phyloP scores from a whole-genome alignment of 495 filamentous ascomycete genomes.

The Xylaria grammica region DNA sequence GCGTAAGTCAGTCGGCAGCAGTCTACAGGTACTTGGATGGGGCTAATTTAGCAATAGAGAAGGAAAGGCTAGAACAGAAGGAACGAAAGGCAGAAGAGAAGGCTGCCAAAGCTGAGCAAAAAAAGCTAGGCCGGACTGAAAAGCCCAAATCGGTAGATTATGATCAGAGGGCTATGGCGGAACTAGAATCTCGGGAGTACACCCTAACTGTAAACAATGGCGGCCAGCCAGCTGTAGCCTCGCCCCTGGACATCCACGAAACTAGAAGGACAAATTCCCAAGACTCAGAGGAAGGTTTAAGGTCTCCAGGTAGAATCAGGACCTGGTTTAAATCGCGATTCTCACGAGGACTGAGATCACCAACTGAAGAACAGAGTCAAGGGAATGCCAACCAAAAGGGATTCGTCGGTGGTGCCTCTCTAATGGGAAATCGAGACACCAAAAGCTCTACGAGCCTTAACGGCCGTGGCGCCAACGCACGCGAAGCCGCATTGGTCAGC shows the following conservation, averaged over 20 bases:
- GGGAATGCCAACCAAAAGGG: constrained; percentile 39
- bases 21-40: neutral
- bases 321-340: constrained; percentile 66
- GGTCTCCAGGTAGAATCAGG: constrained; percentile 52
- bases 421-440: constrained; percentile 42
- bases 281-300: constrained; percentile 5
- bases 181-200: constrained; percentile 4
- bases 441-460: constrained; percentile 41
- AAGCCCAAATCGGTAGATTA: constrained; percentile 41
- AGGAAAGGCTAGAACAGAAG: constrained; percentile 58
- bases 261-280: constrained; percentile 18
- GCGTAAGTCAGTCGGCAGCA: constrained; percentile 37
- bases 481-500: constrained; percentile 58
- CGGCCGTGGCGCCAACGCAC: constrained; percentile 44
- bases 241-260: constrained; percentile 26
- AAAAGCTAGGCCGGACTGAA: constrained; percentile 51
- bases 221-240: constrained; percentile 17
- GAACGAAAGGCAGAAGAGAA: constrained; percentile 56
- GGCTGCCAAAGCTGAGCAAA: constrained; percentile 54
- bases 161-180: neutral
- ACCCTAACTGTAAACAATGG: constrained; percentile 22
- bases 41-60: constrained; percentile 40
- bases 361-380: constrained; percentile 39
- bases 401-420: constrained; percentile 55
- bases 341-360: constrained; percentile 40